Conservation (phyloP, 345 rosid genomes). For the Ailanthus altissimus region DNA sequence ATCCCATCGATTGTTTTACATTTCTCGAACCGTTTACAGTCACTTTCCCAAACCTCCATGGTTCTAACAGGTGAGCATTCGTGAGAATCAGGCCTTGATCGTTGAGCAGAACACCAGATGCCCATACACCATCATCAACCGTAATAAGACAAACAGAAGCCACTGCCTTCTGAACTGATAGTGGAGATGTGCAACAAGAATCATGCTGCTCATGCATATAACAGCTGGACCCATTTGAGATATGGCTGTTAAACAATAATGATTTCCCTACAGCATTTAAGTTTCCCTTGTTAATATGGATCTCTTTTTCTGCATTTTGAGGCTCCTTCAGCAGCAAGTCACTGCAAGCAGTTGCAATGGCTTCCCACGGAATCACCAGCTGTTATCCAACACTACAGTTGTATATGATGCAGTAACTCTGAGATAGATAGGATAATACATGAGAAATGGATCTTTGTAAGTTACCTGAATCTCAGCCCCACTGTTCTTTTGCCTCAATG, state of each 20-base stretch:
- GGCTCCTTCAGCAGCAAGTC: constrained; percentile 75
- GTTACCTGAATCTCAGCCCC: constrained; percentile 95
- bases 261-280: constrained; percentile 49
- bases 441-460: constrained; percentile 26
- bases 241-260: constrained; percentile 28
- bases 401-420: constrained; percentile 56
- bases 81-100: constrained; percentile 81
- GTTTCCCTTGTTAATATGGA: constrained; percentile 40
- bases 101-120: constrained; percentile 86
- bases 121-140: constrained; percentile 79
- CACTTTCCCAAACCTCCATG: constrained; percentile 90
- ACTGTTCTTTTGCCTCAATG: constrained; percentile 73
- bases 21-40: constrained; percentile 41
- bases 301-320: constrained; percentile 47
- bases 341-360: constrained; percentile 83
- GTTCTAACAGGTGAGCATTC: constrained; percentile 94
- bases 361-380: constrained; percentile 99
- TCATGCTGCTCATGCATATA: constrained; percentile 24
- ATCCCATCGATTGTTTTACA: constrained; percentile 20
- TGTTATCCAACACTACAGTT: constrained; percentile 88
- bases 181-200: constrained; percentile 25
- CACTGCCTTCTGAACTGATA: constrained; percentile 57
- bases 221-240: constrained; percentile 27
- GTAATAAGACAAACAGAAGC: constrained; percentile 82
- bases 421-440: constrained; percentile 35